Evolutionary conservation across 352 stramenopile genomes (phyloP).

Genomic region (Elongisporangium prolatum): DNA sequence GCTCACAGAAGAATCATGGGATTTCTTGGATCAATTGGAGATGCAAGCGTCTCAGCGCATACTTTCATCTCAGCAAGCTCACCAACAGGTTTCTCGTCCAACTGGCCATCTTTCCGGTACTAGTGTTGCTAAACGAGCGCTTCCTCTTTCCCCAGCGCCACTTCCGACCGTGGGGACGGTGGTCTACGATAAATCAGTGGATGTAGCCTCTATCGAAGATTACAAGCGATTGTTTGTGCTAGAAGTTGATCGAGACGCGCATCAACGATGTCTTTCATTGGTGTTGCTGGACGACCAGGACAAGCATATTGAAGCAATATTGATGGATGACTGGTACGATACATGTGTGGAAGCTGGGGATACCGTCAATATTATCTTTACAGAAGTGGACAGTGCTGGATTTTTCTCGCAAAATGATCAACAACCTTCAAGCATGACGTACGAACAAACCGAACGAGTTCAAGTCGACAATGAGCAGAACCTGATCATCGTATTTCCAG

Average conservation of each 20-base stretch:
- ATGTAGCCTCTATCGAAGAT: slow-evolving; percentile 19
- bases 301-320: slow-evolving; percentile 43
- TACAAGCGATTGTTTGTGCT: slow-evolving; percentile 63
- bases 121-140: neutral
- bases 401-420: slow-evolving; percentile 36
- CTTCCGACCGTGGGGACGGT: neutral
- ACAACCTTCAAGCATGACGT: slow-evolving; percentile 1
- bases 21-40: slow-evolving; percentile 63
- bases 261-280: slow-evolving; percentile 47
- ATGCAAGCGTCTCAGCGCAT: slow-evolving; percentile 43
- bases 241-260: slow-evolving; percentile 50
- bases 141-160: neutral
- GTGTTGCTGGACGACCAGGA: slow-evolving; percentile 67
- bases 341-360: slow-evolving; percentile 64
- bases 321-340: slow-evolving; percentile 77
- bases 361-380: slow-evolving; percentile 78
- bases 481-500: slow-evolving; percentile 64
- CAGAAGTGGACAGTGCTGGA: slow-evolving; percentile 31
- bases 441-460: slow-evolving; percentile 14
- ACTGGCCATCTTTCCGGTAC: neutral
- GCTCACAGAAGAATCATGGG: slow-evolving; percentile 78
- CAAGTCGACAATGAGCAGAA: slow-evolving; percentile 51
- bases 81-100: slow-evolving; percentile 1
- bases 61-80: neutral
- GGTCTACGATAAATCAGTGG: neutral